Base-by-base conservation (phyloP, 2,329 filamentous ascomycete species). In the Blastomyces silverae region DNA sequence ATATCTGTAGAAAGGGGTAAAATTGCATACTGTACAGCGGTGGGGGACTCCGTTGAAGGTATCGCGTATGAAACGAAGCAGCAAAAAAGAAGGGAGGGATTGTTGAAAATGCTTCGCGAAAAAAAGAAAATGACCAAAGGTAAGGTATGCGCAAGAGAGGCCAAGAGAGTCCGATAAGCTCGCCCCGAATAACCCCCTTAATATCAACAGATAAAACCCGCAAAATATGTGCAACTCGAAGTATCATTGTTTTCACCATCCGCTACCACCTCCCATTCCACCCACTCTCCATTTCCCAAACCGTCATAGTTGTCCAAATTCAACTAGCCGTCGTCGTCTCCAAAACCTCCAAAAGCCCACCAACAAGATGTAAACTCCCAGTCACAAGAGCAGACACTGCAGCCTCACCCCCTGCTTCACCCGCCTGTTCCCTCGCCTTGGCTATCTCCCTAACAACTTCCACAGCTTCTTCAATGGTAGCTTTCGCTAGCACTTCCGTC, bases 351-450 rank as follows among this genome's bases (percentile, higher is more conserved):
- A 96, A 79, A 57, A 92, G 80, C 13, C 89, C 90, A 8, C 92
- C 91, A 0, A 92, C 91, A 50, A 96, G 81, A 80, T 96, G 89
- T 72, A 96, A 78, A 74, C 91, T 95, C 2, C 92, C 92, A 17
- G 92, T 96, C 11, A 91, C 87, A 64, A 96, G 78, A 0, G 88
- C 85, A 73, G 86, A 84, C 20, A 86, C 80, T 5, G 58, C 34
- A 61, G 81, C 81, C 2, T 74, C 70, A 61, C 78, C 74, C 68
- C 71, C 39, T 67, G 63, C 25, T 71, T 69, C 31, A 63, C 66
- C 63, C 46, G 72, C 60, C 22, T 55, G 34, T n/a, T 66, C 71
- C 75, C 75, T 74, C 39, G 69, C 74, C 6, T 11, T 28, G 3
- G 80, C 76, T 5, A 82, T 71, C 20, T 71, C 75, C 66, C 83